A percentile compares a stretch with the other conserved stretches of the same genome.
Evolutionary conservation across 768 basidiomycete species (phyloP).

Genomic region (Agrocybe pediades): DNA sequence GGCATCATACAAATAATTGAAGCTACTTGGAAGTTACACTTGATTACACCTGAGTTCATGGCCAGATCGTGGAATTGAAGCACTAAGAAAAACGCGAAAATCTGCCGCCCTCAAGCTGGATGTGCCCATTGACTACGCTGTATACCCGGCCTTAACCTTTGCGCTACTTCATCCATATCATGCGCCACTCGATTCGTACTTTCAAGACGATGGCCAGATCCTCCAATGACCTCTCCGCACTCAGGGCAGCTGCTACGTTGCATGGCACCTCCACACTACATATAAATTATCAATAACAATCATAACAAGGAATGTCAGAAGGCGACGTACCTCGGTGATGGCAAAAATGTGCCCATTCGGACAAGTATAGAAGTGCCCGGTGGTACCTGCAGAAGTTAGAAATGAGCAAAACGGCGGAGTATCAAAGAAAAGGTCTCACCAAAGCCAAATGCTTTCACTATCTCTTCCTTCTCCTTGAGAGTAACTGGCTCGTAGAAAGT

Average conservation of each 20-base stretch:
- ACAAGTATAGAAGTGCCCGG: conserved; percentile 52
- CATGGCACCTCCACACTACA: conserved; percentile 62
- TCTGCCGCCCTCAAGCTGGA: neutral
- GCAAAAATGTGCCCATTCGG: conserved; percentile 65
- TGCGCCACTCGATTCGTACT: conserved; percentile 42
- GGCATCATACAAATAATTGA: no score
- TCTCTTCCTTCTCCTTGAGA: conserved; percentile 49
- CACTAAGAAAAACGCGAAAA: neutral
- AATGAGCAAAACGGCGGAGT: neutral
- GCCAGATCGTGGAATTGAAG: no score
- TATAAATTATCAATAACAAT: neutral
- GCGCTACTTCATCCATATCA: conserved; percentile 50
- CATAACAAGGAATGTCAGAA: neutral
- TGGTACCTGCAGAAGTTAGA: conserved; percentile 22
- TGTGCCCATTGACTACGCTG: neutral
- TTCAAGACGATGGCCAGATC: conserved; percentile 40
- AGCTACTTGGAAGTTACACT: no score
- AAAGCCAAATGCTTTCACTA: conserved; percentile 54
- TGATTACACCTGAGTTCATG: no score
- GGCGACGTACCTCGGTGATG: conserved; percentile 49
- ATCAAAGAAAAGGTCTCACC: conserved; percentile 24
- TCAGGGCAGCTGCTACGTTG: conserved; percentile 52
- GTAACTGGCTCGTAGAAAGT: conserved; percentile 56
- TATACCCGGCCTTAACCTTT: conserved; percentile 1
- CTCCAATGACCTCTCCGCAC: conserved; percentile 57